Evolutionary conservation across 306 rosid genomes (phyloP), one percentile per base, ranked within the genome.

Genomic region (Prunus persica): DNA sequence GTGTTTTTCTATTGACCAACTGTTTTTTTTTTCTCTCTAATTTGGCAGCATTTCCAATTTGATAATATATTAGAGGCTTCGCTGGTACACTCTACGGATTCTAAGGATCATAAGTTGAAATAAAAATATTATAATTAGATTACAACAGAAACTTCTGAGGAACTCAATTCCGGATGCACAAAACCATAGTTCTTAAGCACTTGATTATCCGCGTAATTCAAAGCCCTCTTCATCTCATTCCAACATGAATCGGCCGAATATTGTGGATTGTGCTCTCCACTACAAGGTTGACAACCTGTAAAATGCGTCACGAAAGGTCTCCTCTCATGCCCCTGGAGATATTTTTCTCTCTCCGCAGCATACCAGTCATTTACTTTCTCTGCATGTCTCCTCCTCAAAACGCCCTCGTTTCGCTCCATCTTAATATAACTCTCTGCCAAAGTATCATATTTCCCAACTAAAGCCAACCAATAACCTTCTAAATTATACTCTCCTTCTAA

Each of bases 281-380:
- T 87, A 38, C 90, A 89, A 0, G 86, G 93, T 18, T 89, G 90
- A 19, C 93, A 89, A n/a, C 90, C 87, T 0, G 93, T 86, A 72
- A 86, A 89, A 65, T 86, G 90, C 0, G 90, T 88, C 22, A 84
- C 38, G 3, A 86, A 88, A 0, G 84, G 86, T 43, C 87, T 81
- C 76, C 71, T 84, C 67, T 15, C 38, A 2, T n/a, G 58, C 55
- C 60, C 71, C 12, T 46, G 47, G 20, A 84, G 11, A 28, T 75
- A 43, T 2, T 25, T 8, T 63, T 78, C 88, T 60, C 87, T 81
- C 32, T 69, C 9, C 68, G n/a, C 56, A 32, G 65, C 82, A 64
- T 79, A 77, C 66, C 66, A 51, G 28, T 14, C 72, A 8, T 76
- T 72, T 34, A 63, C 46, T 57, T 81, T 86, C 82, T 86, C 89